Base-by-base conservation (phyloP, 1,284 basidiomycete species). In the Sanguinoderma infundibulare region DNA sequence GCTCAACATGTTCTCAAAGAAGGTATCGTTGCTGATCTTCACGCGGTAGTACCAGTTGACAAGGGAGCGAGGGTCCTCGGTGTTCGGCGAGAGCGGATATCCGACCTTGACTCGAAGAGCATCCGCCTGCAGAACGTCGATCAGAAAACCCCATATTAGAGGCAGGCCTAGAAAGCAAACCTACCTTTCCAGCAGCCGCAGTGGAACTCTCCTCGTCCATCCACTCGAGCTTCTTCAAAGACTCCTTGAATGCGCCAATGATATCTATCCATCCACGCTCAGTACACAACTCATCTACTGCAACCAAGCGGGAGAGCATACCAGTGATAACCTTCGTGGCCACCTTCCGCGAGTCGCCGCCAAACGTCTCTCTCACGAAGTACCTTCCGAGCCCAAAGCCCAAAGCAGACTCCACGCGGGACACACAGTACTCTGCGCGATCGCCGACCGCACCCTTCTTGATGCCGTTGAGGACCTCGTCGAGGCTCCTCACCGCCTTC, bases 291-390 rank as follows among this genome's bases (percentile, higher is more conserved):
- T 5, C 6, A 7, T 34, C 4, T 9, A 54, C 55, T 36, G 26
- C 17, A 26, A 24, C 35, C 40, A n/a, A 35, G 40, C 17, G 49
- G 15, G 26, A 32, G 3, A 62, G 63, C 77, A 63, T 63, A 91
- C 92, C 84, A 56, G 83, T 86, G 72, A 99, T 98, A 63, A 98
- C 87, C 64, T 87, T 86, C 56, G 92, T 92, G 15, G 90, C 94
- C 70, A 92, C 91, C 70, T 84, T 82, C 74, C 87, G 92, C 38
- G 92, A 92, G 49, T 93, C 87, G 5, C 90, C 89, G 5, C 86
- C 86, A 74, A 98, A 98, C 0, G 94, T 92, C 73, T 91, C 85
- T 61, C 92, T 87, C 35, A 97, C 95, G 73, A 95, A 99, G 77
- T 87, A 94, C 62, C 90, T 79, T 5, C 91, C 91, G 26, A 87